Conservation (phyloP, 768 basidiomycete genomes). For the Baorangia bicolor region DNA sequence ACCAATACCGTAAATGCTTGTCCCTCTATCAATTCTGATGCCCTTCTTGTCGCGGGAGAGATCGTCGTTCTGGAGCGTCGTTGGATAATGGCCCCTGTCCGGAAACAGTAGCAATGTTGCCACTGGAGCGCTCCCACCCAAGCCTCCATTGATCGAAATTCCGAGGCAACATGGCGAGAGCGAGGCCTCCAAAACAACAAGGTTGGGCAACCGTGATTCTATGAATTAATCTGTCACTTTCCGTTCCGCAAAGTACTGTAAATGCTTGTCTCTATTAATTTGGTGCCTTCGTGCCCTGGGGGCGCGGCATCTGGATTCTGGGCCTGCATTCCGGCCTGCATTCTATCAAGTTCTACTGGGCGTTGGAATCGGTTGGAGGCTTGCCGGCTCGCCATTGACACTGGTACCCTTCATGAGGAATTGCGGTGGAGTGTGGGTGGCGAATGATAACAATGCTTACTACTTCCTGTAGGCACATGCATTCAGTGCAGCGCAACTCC, state of each 20-base stretch:
- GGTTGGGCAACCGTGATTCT: neutral
- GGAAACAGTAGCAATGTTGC: neutral
- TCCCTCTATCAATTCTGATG: neutral
- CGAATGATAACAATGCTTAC: neutral
- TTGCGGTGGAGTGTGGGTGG: neutral
- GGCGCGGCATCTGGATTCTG: no score
- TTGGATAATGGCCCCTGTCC: neutral
- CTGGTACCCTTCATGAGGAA: no score
- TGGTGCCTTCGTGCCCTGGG: no score
- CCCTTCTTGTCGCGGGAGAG: neutral
- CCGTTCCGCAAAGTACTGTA: neutral
- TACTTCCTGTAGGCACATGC: neutral
- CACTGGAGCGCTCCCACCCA: neutral
- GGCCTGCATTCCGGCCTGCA: no score
- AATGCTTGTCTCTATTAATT: neutral
- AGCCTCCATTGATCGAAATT: neutral
- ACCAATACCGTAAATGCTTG: neutral
- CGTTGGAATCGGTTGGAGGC: no score
- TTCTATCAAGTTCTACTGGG: neutral
- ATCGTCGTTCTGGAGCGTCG: neutral
- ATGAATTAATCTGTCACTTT: neutral
- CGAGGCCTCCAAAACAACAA: neutral
- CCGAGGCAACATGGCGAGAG: neutral
- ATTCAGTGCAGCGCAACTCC: neutral
- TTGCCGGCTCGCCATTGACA: no score